Conservation (phyloP, 164 flowering plant species). For the Litsea cubeba region DNA sequence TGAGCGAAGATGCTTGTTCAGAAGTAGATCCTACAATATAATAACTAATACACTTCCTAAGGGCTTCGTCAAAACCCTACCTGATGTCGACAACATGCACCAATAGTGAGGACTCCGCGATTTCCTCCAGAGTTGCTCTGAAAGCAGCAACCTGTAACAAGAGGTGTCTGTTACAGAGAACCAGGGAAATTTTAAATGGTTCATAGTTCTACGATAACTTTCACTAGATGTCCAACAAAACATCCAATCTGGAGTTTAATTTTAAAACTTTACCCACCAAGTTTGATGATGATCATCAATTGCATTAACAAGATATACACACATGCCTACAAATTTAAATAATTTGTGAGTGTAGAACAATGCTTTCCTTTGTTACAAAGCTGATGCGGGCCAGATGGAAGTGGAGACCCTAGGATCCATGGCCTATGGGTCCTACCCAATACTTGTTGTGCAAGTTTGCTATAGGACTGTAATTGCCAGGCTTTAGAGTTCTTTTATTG, state of each 20-base stretch:
- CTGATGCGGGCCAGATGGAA: too few relatives aligned
- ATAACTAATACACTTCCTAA: neutral
- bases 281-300: neutral
- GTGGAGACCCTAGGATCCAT: too few relatives aligned
- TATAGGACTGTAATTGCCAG: neutral
- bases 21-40: neutral
- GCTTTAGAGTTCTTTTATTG: neutral
- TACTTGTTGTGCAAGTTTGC: too few relatives aligned
- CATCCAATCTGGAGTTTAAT: neutral
- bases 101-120: conserved; percentile 86
- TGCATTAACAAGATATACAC: neutral
- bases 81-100: conserved; percentile 98
- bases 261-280: neutral
- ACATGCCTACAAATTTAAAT: too few relatives aligned
- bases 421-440: too few relatives aligned
- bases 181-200: neutral
- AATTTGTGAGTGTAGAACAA: too few relatives aligned
- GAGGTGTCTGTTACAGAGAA: neutral
- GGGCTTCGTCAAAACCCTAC: conserved; percentile 29
- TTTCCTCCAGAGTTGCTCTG: conserved; percentile 94
- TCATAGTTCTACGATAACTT: neutral
- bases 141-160: conserved; percentile 86
- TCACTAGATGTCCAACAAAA: neutral
- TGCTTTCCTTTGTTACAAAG: too few relatives aligned
- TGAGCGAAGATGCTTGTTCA: neutral